These are phyloP conservation scores for sorghum (Sorghum bicolor) DNA, from an alignment of 176 grass and related monocot species.

Conservation along the genomic window Sorghum_bicolor_NCBIv3 NC_012879.2:52084501-52085000, in stretches of 20 bases:
- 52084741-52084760: neutral
- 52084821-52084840: neutral
- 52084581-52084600: constrained; percentile 11
- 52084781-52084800: neutral
- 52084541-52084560: neutral
- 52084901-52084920: no score
- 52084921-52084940: no score
- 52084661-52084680: neutral
- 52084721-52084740: neutral
- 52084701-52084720: neutral
- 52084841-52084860: neutral
- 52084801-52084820: neutral
- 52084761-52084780: neutral
- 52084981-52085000: no score
- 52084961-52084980: no score
- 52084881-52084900: no score
- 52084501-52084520: no score
- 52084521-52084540: constrained; percentile 13
- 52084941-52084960: no score
- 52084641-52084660: neutral
- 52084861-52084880: no score
- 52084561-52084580: neutral
- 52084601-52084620: neutral
- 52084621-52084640: neutral
- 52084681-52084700: neutral